Percentiles rank a stretch among this genome's conserved stretches.
These are phyloP conservation scores for maize (Zea mays) DNA, from an alignment of 176 grass and related monocot species.

Conservation along the genomic window Zm-B73-REFERENCE-NAM-5.0 NC_050105.1:74853001-74853500, in stretches of 20 bases:
- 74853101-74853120: not conserved
- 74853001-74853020: too few species aligned
- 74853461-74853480: too few species aligned
- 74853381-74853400: too few species aligned
- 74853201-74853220: not conserved
- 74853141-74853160: not conserved
- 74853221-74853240: not conserved
- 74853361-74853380: too few species aligned
- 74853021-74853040: not conserved
- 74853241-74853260: not conserved
- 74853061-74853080: not conserved
- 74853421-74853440: too few species aligned
- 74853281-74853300: not conserved
- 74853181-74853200: not conserved
- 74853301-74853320: not conserved
- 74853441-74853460: too few species aligned
- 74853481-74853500: too few species aligned
- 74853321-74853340: too few species aligned
- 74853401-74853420: too few species aligned
- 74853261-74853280: not conserved
- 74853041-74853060: not conserved
- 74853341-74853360: too few species aligned
- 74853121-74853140: not conserved
- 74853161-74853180: not conserved
- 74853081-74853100: not conserved